A percentile compares a stretch with the other conserved stretches of the same genome.
phyloP scores from a whole-genome alignment of 2,329 filamentous ascomycete genomes.

The Zymoseptoria tritici region DNA sequence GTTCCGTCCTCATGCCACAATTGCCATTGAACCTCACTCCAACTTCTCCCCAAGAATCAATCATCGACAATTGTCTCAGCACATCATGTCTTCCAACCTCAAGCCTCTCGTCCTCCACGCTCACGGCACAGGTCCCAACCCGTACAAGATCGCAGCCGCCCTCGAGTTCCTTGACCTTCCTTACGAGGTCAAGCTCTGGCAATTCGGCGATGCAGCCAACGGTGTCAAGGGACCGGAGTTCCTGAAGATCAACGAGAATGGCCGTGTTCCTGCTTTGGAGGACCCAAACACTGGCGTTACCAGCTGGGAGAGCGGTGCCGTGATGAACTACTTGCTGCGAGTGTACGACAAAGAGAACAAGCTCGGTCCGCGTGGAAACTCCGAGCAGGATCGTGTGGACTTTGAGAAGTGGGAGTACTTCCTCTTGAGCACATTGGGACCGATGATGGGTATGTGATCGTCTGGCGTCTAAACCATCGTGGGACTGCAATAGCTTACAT shows the following conservation, averaged over 20 bases:
- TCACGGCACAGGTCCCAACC: constrained; percentile 37
- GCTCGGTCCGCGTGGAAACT: constrained; percentile 30
- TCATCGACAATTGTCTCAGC: not conserved
- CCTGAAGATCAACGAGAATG: constrained; percentile 40
- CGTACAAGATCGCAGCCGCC: constrained; percentile 38
- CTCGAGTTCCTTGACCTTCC: constrained; percentile 37
- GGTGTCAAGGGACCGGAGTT: constrained; percentile 35
- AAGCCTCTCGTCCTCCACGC: constrained; percentile 37
- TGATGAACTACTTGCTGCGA: constrained; percentile 42
- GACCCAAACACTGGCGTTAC: constrained; percentile 41
- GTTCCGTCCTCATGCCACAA: not conserved
- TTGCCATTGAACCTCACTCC: not conserved
- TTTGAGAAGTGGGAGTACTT: constrained; percentile 44
- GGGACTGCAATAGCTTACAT: not conserved
- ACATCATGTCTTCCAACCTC: constrained; percentile 18
- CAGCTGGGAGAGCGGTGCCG: constrained; percentile 46
- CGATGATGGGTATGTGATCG: constrained; percentile 33
- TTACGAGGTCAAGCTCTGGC: constrained; percentile 37
- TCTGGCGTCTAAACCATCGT: not conserved
- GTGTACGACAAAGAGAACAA: constrained; percentile 37
- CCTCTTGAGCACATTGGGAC: constrained; percentile 35
- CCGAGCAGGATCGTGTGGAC: constrained; percentile 36
- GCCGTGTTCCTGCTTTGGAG: constrained; percentile 37
- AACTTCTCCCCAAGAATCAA: not conserved
- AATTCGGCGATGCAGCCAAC: constrained; percentile 33